Evolutionary conservation across 768 basidiomycete species (phyloP).

Genomic region (Amanita phalloides): DNA sequence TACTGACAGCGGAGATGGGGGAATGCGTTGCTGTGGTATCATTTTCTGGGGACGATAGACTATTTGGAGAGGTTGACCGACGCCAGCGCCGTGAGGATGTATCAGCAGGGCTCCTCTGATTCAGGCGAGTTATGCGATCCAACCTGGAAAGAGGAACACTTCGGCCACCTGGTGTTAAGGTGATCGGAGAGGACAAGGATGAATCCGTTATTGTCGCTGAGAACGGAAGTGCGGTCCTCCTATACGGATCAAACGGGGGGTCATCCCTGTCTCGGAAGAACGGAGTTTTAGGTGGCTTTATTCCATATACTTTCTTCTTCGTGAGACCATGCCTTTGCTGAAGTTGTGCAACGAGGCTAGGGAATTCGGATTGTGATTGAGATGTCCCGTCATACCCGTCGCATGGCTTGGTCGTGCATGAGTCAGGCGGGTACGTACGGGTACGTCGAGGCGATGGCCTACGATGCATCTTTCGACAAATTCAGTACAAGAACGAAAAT

Average conservation of each 20-base stretch:
- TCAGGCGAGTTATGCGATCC: slow-evolving; percentile 22
- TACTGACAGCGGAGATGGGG: slow-evolving; percentile 8
- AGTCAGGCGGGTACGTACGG: slow-evolving; percentile 25
- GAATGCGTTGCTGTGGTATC: slow-evolving; percentile 11
- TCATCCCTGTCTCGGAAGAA: slow-evolving; percentile 39
- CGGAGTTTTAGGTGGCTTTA: slow-evolving; percentile 37
- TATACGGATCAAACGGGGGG: slow-evolving; percentile 13
- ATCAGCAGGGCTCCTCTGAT: slow-evolving; percentile 23
- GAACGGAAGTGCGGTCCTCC: slow-evolving; percentile 16
- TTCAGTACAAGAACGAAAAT: background rate
- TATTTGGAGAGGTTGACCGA: slow-evolving; percentile 17
- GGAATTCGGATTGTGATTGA: slow-evolving; percentile 20
- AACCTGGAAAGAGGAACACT: slow-evolving; percentile 21
- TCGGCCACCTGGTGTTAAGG: slow-evolving; percentile 17
- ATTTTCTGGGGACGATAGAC: slow-evolving; percentile 26
- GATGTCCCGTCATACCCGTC: slow-evolving; percentile 4
- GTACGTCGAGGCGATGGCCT: slow-evolving; percentile 18
- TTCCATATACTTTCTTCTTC: slow-evolving; percentile 56
- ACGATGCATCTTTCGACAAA: background rate
- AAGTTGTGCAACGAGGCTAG: slow-evolving; percentile 49
- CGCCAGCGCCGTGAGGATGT: slow-evolving; percentile 19
- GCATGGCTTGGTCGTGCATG: slow-evolving; percentile 6
- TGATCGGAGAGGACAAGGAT: background rate
- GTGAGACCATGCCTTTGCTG: slow-evolving; percentile 61
- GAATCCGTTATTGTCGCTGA: slow-evolving; percentile 14